These are phyloP conservation scores for Annulohypoxylon truncatum DNA, from an alignment of 2,329 filamentous ascomycete species.

Conservation along the genomic window DNA sequence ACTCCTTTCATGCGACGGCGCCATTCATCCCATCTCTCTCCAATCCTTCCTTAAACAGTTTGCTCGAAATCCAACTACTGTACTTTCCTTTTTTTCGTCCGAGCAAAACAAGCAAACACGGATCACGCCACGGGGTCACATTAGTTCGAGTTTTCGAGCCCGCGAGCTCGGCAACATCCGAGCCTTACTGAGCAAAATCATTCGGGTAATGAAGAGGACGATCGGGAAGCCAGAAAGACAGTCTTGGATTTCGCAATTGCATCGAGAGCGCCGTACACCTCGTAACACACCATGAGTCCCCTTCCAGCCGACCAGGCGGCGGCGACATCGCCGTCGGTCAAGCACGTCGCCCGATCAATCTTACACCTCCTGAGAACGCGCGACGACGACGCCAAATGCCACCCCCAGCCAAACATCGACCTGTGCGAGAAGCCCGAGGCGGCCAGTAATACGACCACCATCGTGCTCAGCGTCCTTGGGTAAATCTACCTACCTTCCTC, in stretches of 20 bases:
- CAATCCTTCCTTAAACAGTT: constrained; percentile 7
- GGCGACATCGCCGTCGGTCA: constrained; percentile 11
- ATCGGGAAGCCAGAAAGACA: constrained; percentile 9
- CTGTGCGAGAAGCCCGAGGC: constrained; percentile 47
- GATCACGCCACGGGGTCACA: constrained; percentile 13
- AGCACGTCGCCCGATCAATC: constrained; percentile 12
- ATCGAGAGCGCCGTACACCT: background rate
- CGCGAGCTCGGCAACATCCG: constrained; percentile 25
- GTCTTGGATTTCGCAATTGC: constrained; percentile 15
- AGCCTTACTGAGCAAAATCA: constrained; percentile 2
- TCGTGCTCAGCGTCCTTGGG: constrained; percentile 43
- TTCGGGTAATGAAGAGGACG: constrained; percentile 31
- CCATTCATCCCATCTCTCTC: constrained; percentile 2
- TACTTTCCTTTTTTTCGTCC: constrained; percentile 1
- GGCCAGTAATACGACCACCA: constrained; percentile 35
- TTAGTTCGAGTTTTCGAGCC: constrained; percentile 5
- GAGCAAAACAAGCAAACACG: background rate
- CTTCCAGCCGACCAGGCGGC: constrained; percentile 26
- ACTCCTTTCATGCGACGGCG: constrained; percentile 19
- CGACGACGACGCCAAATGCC: constrained; percentile 38
- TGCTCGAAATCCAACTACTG: constrained; percentile 6
- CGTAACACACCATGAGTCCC: constrained; percentile 29
- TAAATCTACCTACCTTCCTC: constrained; percentile 34
- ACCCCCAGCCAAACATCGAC: constrained; percentile 45
- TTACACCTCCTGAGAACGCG: constrained; percentile 19